Percentiles rank a stretch among this genome's conserved stretches.
Evolutionary conservation across 73 alveolate species (phyloP).

Genomic region (Tetrahymena malaccensis): DNA sequence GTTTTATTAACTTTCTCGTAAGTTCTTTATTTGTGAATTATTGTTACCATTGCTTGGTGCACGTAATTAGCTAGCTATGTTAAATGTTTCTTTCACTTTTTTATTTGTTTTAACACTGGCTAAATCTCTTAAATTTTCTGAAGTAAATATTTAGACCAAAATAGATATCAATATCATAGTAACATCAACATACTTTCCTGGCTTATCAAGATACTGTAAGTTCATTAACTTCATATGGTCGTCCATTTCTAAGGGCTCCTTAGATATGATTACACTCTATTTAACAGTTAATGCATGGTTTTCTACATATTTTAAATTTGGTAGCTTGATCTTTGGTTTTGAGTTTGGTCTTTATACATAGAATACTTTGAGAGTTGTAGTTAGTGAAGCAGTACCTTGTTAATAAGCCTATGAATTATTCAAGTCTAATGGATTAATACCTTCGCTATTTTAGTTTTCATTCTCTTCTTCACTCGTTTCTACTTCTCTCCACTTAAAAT

Average conservation of each 20-base stretch:
- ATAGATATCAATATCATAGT: neutral
- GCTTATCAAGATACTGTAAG: neutral
- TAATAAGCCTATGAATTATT: neutral
- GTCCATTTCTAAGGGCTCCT: neutral
- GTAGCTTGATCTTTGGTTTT: neutral
- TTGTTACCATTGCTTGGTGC: neutral
- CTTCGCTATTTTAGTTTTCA: neutral
- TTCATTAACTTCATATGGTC: neutral
- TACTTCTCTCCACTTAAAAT: neutral
- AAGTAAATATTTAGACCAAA: neutral
- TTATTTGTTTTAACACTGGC: neutral
- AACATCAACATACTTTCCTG: neutral
- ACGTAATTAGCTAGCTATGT: neutral
- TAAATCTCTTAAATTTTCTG: neutral
- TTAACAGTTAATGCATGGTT: neutral
- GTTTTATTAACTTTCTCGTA: neutral
- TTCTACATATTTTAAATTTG: neutral
- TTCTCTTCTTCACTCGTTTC: neutral
- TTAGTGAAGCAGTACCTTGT: neutral
- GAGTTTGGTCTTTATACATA: neutral
- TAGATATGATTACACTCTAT: neutral
- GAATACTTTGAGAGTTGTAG: neutral
- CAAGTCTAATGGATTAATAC: neutral
- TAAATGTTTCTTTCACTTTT: neutral
- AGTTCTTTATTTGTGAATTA: neutral